Conservation (phyloP, 2,329 filamentous ascomycete species). For the Cercospora beticola region DNA sequence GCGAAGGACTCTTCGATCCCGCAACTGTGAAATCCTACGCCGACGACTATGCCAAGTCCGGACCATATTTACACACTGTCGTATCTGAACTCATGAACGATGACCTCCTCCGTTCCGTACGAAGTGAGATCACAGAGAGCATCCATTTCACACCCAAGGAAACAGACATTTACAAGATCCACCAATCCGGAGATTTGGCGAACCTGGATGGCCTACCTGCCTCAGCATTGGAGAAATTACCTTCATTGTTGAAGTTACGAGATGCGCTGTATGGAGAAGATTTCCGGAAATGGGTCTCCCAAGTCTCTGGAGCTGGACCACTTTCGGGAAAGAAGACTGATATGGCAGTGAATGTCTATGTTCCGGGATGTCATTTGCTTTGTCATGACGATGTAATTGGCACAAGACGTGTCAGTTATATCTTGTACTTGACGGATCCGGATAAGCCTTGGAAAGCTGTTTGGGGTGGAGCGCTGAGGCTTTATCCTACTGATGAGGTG, state of each 20-base stretch:
- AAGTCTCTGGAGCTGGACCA: constrained; percentile 80
- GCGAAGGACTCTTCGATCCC: constrained; percentile 64
- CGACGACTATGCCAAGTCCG: constrained; percentile 61
- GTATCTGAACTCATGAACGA: constrained; percentile 80
- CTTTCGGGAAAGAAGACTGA: constrained; percentile 93
- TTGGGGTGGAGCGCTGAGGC: constrained; percentile 87
- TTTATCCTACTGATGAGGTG: constrained; percentile 72
- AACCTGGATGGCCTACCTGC: constrained; percentile 94
- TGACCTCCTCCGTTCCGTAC: constrained; percentile 77
- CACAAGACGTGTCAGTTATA: constrained; percentile 93
- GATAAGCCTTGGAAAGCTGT: constrained; percentile 84
- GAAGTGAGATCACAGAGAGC: constrained; percentile 82
- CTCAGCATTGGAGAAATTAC: constrained; percentile 78
- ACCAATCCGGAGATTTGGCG: constrained; percentile 95
- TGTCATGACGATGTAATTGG: constrained; percentile 99
- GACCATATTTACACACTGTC: constrained; percentile 87
- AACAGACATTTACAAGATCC: constrained; percentile 99
- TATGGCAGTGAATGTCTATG: constrained; percentile 99
- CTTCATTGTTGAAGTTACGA: constrained; percentile 85
- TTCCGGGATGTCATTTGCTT: constrained; percentile 88
- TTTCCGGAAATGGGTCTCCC: constrained; percentile 85
- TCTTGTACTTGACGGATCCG: constrained; percentile 91
- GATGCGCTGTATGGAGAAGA: constrained; percentile 88
- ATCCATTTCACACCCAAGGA: constrained; percentile 97
- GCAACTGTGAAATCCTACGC: constrained; percentile 60